Evolutionary conservation across 2,329 filamentous ascomycete species (phyloP), one percentile per base, ranked within the genome.

Genomic region (Pestalotiopsis sp.): DNA sequence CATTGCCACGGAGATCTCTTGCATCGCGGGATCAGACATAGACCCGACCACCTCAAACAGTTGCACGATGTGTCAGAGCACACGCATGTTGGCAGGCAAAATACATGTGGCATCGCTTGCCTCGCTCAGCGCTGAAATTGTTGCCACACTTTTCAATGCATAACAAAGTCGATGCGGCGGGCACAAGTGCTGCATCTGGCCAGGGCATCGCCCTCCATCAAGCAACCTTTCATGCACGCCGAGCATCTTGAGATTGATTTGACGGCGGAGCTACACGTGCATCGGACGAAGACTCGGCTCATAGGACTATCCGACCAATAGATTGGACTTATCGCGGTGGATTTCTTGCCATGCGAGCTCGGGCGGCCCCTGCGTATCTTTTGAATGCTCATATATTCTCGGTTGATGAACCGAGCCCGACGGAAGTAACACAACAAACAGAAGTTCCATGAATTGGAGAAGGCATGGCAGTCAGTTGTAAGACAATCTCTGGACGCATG

Each of bases 11-110:
- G 45, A 52, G 23, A 36, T 59, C 23, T 27, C 57, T 27, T 36
- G 23, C 57, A 36, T 27, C 3, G 57, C n/a, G 57, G 20, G 57
- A 27, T 59, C 57, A 59, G 57, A 59, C 57, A 36, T 25, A 36
- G 17, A 9, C 45, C 45, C 57, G 23, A 36, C 27, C 57, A 59
- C 57, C 57, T 36, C 23, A 59, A 36, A 59, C 23, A 36, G 57
- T 27, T 59, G 57, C 25, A 27, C 23, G 17, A 59, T 27, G 57
- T 59, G 57, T 59, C 57, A 59, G 57, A 59, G 57, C 57, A 59
- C 57, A 36, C 14, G 23, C 14, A 14, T 20, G 57, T 59, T 27
- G 45, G 31, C 20, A 23, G 7, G 45, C 7, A n/a, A 9, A n/a
- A n/a, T 36, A 36, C 45, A 52, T 17, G 20, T 52, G 45, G 57